Conservation (phyloP, 148 eudicot species). For the Chenopodium album region DNA sequence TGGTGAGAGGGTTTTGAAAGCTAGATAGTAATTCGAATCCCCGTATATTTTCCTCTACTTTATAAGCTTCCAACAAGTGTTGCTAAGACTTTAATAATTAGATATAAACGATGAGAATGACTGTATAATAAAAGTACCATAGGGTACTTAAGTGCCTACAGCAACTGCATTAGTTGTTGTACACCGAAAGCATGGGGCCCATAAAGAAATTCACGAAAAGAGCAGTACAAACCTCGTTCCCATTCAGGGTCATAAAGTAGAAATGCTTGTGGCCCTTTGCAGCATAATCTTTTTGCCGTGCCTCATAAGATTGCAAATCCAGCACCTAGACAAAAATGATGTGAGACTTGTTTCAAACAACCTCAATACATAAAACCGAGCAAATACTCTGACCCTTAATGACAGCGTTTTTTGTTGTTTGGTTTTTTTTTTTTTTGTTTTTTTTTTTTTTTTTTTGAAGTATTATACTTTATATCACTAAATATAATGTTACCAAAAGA, state of each 20-base stretch:
- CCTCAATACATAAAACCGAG: neutral
- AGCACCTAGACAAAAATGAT: conserved; percentile 57
- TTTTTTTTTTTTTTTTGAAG: neutral
- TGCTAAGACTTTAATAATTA: neutral
- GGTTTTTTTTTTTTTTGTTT: neutral
- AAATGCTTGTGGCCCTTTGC: conserved; percentile 88
- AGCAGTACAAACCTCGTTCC: conserved; percentile 69
- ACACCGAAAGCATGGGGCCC: neutral
- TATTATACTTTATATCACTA: neutral
- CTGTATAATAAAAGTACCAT: neutral
- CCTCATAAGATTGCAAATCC: conserved; percentile 80
- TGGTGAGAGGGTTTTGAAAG: neutral
- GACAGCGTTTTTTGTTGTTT: neutral
- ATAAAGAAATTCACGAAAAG: conserved; percentile 19
- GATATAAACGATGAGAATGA: neutral
- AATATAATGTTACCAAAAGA: neutral
- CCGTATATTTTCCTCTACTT: neutral
- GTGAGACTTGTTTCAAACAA: neutral
- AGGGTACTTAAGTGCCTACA: neutral
- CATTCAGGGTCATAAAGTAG: conserved; percentile 97
- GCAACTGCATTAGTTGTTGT: neutral
- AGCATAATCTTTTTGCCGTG: conserved; percentile 87
- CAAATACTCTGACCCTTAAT: neutral
- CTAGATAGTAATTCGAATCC: neutral
- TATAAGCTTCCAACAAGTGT: neutral